These are phyloP conservation scores for Clonostachys chloroleuca DNA, from an alignment of 2,329 filamentous ascomycete species.

Conservation along the genomic window DNA sequence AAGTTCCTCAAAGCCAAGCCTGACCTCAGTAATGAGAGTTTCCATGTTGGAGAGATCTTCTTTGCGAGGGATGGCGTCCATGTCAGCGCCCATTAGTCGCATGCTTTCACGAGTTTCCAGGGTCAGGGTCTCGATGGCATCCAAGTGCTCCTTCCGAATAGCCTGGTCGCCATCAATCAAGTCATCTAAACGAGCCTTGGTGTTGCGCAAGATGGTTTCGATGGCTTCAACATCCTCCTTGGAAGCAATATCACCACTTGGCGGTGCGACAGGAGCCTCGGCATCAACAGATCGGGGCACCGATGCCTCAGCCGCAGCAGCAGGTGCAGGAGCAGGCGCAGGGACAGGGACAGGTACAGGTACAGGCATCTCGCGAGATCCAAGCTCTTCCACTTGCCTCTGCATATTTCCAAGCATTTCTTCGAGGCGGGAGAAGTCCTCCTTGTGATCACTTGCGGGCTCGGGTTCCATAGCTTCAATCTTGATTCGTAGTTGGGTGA, in stretches of 20 bases:
- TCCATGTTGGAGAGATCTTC: conserved; percentile 77
- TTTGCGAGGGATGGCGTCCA: conserved; percentile 70
- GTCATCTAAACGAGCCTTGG: conserved; percentile 83
- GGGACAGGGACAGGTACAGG: conserved; percentile 17
- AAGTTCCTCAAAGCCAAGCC: conserved; percentile 70
- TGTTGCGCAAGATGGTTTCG: conserved; percentile 84
- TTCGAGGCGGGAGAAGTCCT: conserved; percentile 51
- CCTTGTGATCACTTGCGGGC: conserved; percentile 5
- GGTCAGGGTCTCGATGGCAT: conserved; percentile 61
- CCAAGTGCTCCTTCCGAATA: conserved; percentile 62
- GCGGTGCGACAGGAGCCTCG: conserved; percentile 3
- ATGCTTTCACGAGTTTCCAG: conserved; percentile 73
- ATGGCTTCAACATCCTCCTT: conserved; percentile 86
- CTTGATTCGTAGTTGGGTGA: conserved; percentile 79
- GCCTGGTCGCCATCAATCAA: conserved; percentile 67
- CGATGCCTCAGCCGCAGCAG: no score
- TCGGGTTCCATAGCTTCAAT: conserved; percentile 53
- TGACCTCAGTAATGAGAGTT: conserved; percentile 73
- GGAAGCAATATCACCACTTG: conserved; percentile 29
- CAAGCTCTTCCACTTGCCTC: conserved; percentile 23
- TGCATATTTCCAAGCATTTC: conserved; percentile 31
- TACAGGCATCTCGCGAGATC: conserved; percentile 27
- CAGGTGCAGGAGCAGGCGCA: conserved; percentile 29
- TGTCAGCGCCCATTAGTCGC: conserved; percentile 57
- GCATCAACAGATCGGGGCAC: background rate